Base-by-base conservation (phyloP, 345 rosid species). In the Eucalyptus victrix region DNA sequence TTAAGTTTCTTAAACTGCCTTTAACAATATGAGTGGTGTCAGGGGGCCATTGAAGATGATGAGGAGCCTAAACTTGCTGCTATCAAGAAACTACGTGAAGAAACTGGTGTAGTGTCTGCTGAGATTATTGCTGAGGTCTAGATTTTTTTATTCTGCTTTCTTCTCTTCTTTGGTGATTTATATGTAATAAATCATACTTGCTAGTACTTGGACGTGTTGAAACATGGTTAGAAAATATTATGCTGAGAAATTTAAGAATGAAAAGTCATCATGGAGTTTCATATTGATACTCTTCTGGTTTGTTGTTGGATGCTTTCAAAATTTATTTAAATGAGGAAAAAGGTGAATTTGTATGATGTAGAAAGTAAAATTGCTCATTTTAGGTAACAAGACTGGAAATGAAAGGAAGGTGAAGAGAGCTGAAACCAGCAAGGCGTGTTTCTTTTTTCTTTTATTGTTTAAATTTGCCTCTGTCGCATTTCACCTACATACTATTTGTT, bases 31-130 rank as follows among this genome's bases (percentile, higher is more conserved):
- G 24, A 76, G 47, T 40, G 85, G 47, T 76, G 30, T 86, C 90
- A 98, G 99, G 99, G 99, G 45, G 97, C 98, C 42, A 96, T 98
- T 86, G 99, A 98, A 92, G 99, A 97, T 90, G 96, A 94, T 5
- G 99, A 98, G 91, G 98, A 98, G 81, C 99, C 99, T n/a, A 95
- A 92, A 87, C 88, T 94, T 87, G 98, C 99, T 83, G 99, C 99
- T 65, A 92, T 95, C 86, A 95, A 98, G 93, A 97, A 96, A 94
- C 88, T 98, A 85, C 94, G 90, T 89, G 97, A 96, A 94, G 99
- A 98, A 93, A 98, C 99, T n/a, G 99, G 99, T 28, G 91, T 98
- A 21, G 93, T 91, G 86, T 97, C 99, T 65, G 98, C 96, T 88
- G 97, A 96, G 94, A 91, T 96, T 87, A 89, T 97, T 89, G 93